Base-by-base conservation (phyloP, 352 stramenopile genomes). In the Ochromonadaceae sp. region DNA sequence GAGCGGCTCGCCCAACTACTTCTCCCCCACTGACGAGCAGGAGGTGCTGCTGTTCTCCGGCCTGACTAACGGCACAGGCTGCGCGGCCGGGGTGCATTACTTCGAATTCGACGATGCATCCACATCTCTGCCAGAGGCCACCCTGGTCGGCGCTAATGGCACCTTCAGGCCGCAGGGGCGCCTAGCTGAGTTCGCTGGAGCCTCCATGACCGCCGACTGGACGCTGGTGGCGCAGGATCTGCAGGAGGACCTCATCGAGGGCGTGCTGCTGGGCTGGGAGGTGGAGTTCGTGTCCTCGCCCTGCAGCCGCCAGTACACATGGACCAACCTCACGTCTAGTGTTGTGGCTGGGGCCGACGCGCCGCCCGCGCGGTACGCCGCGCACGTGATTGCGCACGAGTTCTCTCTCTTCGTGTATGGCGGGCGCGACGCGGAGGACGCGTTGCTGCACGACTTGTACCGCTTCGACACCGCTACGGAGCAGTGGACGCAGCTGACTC, bases 381-480 rank as follows among this genome's bases (percentile, higher is more conserved):
- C 30, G 20, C 9, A 47, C 25, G 22, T 47, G 9, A 3, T 61
- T 10, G 30, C 25, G 7, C 25, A 61, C 48, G 5, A 61, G 12
- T 26, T 12, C 34, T 61, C 52, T 17, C 17, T 61, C 9, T 61
- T 61, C 35, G 17, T 61, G 7, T 61, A 34, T 49, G 52, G 52
- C 22, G 52, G 52, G 28, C 10, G 30, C 17, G 30, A 49, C 10
- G 4, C 44, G 32, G 2, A 22, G 34, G 30, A 61, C 30, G 4
- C 5, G 10, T 3, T 7, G 15, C 28, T 61, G 30, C 3, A 49
- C 25, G 52, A 61, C 30, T 26, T 61, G 10, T 49, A 61, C 36
- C 52, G 52, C 25, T 61, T 26, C 35, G 52, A 61, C 36, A 4
- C 48, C 3, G 26, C 39, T 4, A 44, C n/a, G 14, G 7, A 7